phyloP scores from a whole-genome alignment of 495 filamentous ascomycete species.

The Daldinia loculata region DNA sequence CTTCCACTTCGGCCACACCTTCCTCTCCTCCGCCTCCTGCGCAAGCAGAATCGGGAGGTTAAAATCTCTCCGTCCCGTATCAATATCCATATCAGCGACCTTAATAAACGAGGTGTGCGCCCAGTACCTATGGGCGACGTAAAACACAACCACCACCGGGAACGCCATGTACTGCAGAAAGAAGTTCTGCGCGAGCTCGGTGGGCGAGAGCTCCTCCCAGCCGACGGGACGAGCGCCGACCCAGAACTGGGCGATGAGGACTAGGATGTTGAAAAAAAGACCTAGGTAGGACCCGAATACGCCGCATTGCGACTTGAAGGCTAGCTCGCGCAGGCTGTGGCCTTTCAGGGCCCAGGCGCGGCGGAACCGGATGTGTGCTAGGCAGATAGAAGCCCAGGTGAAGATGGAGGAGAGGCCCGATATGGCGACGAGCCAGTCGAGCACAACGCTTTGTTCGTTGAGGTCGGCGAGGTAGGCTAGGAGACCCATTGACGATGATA shows the following conservation, averaged over 20 bases:
- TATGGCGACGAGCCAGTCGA: constrained; percentile 89
- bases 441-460: constrained; percentile 67
- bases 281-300: constrained; percentile 86
- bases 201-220: constrained; percentile 53
- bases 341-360: constrained; percentile 75
- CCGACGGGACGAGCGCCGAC: constrained; percentile 82
- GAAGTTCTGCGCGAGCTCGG: constrained; percentile 66
- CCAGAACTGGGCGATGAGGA: constrained; percentile 96
- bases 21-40: constrained; percentile 77
- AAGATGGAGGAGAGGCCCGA: constrained; percentile 90
- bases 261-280: constrained; percentile 76
- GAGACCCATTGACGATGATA: constrained; percentile 76
- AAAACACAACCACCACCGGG: constrained; percentile 80
- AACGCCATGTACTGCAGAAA: constrained; percentile 84
- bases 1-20: constrained; percentile 86
- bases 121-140: constrained; percentile 80
- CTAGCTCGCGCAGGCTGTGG: constrained; percentile 75
- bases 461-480: constrained; percentile 82
- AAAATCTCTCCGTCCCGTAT: constrained; percentile 87
- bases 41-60: constrained; percentile 77
- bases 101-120: constrained; percentile 74
- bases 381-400: constrained; percentile 91
- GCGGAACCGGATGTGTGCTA: constrained; percentile 92
- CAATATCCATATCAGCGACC: constrained; percentile 79
- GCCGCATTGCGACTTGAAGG: constrained; percentile 83